Base-by-base conservation (phyloP, 2,329 filamentous ascomycete species). In the Bipolaris cookei region DNA sequence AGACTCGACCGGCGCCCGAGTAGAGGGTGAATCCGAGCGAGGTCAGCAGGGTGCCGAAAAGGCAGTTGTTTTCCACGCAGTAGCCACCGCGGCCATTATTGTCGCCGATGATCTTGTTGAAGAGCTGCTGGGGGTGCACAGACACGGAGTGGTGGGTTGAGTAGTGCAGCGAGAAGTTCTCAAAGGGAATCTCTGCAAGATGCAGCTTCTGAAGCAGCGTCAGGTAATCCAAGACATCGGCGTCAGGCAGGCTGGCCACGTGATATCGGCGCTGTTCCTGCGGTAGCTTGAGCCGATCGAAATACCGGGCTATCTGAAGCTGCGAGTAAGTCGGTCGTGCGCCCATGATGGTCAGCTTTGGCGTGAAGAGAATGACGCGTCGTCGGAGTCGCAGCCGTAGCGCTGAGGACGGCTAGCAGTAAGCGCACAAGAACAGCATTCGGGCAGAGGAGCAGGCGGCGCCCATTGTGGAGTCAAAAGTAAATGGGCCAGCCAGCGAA, bases 41-140 rank as follows among this genome's bases (percentile, higher is more conserved):
- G 39, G 78, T 75, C 43, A 87, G 66, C 11, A 86, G 73, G 3
- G 78, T 79, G 6, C 78, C 80, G 57, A 87, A 82, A 30, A 87
- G 72, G 3, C 74, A 71, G 43, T 85, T 86, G 61, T 82, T 84
- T 70, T 87, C 84, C 83, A 87, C 86, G 67, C 85, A 87, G 58
- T 86, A 86, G 1, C 85, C 85, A 23, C 85, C 84, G 30, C 83
- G 71, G 4, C 78, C 77, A 44, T 74, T 75, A 37, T 80, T 71
- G 43, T 76, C 76, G 1, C 83, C 80, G 32, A 87, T 77, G 44
- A 87, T 77, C 66, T 87, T 87, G 39, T 79, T 74, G 67, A 80
- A 87, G 6, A 87, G 68, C 3, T 74, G 71, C 20, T 82, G 71
- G 1, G 81, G 77, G 47, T 86, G 77, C 37, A 86, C 71, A 2